Conservation (phyloP, 73 alveolate genomes). For the Tetrahymena malaccensis region DNA sequence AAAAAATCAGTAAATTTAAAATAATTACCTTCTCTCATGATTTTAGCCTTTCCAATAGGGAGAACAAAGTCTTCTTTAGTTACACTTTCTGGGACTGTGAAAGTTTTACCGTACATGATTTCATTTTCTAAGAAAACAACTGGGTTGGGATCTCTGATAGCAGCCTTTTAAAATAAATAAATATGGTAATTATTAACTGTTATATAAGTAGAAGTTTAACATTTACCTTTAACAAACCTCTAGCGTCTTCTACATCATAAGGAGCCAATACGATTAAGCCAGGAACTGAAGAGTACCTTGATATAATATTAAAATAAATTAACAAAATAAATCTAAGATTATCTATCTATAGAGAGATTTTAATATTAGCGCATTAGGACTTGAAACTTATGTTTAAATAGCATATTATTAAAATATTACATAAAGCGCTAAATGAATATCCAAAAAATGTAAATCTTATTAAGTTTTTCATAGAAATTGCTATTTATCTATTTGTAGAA, state of each 20-base stretch:
- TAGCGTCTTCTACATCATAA: slow-evolving; percentile 68
- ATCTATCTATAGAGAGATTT: neutral
- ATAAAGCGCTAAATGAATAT: neutral
- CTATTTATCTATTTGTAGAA: neutral
- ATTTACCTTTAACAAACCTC: slow-evolving; percentile 54
- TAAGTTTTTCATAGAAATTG: neutral
- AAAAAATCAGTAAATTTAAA: neutral
- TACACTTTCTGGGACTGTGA: slow-evolving; percentile 59
- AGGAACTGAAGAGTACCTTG: slow-evolving; percentile 59
- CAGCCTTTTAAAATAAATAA: slow-evolving; percentile 44
- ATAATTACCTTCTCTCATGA: slow-evolving; percentile 63
- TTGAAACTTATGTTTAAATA: neutral
- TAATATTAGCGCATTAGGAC: neutral
- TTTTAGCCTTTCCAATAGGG: slow-evolving; percentile 75
- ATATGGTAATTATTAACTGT: neutral
- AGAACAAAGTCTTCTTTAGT: slow-evolving; percentile 64
- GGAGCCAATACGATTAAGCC: slow-evolving; percentile 85
- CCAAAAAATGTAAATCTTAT: neutral
- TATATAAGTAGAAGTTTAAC: neutral
- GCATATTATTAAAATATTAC: neutral
- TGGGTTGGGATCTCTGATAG: slow-evolving; percentile 80
- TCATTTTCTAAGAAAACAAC: slow-evolving; percentile 85
- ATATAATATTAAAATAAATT: neutral
- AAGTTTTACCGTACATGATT: slow-evolving; percentile 68
- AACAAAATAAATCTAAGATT: neutral